phyloP scores from a whole-genome alignment of 305 asterid genomes.

The Fraxinus dipetala region DNA sequence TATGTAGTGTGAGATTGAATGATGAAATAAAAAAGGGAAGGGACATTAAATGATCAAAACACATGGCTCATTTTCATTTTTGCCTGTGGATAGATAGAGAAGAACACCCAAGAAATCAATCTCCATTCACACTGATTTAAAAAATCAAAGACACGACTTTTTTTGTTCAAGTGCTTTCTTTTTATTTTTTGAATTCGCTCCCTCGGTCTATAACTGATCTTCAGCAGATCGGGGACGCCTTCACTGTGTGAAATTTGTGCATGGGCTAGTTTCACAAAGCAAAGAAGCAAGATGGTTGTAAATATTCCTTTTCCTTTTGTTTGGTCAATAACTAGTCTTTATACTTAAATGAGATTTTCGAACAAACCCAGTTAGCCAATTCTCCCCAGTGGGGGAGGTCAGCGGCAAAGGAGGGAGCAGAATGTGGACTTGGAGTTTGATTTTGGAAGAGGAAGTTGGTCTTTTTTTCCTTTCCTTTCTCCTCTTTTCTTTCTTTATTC shows the following conservation, averaged over 20 bases:
- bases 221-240: not conserved
- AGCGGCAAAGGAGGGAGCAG: not conserved
- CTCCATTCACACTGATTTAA: not conserved
- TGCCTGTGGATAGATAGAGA: not conserved
- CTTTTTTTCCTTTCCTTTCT: not conserved
- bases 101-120: not conserved
- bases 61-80: not conserved
- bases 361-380: not conserved
- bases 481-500: not conserved
- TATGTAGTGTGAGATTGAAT: not conserved
- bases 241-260: not conserved
- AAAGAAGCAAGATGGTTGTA: not conserved
- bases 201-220: not conserved
- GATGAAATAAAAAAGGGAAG: not conserved
- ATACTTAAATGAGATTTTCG: not conserved
- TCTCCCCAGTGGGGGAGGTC: not conserved
- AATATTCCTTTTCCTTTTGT: not conserved
- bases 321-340: not conserved
- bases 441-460: not conserved
- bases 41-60: not conserved
- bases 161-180: not conserved
- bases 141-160: not conserved
- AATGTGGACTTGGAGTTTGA: not conserved
- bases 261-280: not conserved
- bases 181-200: not conserved